Evolutionary conservation across 164 flowering plant species (phyloP).

Genomic region (Magnolia kwangsiensis): DNA sequence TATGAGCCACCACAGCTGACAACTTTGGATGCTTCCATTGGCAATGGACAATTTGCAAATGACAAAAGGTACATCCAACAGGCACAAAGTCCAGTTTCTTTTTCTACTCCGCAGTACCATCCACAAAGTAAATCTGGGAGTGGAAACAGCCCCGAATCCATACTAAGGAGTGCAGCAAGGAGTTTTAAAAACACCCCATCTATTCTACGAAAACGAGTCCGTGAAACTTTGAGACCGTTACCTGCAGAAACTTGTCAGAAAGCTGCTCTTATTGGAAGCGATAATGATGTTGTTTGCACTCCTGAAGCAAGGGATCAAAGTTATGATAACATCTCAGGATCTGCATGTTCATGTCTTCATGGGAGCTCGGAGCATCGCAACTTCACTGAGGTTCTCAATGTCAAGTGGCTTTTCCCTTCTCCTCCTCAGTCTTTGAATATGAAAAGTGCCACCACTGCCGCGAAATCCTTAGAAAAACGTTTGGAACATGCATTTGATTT

Average conservation of each 20-base stretch:
- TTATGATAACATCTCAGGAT: conserved; percentile 6
- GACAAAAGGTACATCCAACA: conserved; percentile 1
- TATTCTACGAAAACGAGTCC: conserved; percentile 42
- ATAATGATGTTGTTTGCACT: conserved; percentile 13
- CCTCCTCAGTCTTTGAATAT: conserved; percentile 9
- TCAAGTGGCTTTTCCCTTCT: conserved; percentile 23
- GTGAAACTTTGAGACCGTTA: conserved; percentile 4
- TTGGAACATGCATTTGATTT: conserved; percentile 29
- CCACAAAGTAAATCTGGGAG: conserved; percentile 2
- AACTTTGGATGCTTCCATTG: background rate
- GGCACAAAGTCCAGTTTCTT: conserved; percentile 15
- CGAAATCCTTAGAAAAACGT: conserved; percentile 30
- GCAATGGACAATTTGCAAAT: conserved; percentile 4
- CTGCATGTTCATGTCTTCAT: conserved; percentile 1
- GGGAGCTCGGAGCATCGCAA: conserved; percentile 8
- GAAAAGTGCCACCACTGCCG: conserved; percentile 5
- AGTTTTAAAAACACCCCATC: conserved; percentile 42
- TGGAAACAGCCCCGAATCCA: conserved; percentile 31
- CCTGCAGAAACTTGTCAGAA: background rate
- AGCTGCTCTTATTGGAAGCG: conserved; percentile 2
- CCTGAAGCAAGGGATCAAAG: conserved; percentile 18
- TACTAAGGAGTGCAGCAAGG: conserved; percentile 42
- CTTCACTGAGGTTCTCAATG: conserved; percentile 11
- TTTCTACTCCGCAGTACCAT: conserved; percentile 21
- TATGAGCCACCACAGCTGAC: conserved; percentile 21